Evolutionary conservation across 768 basidiomycete genomes (phyloP).

Genomic region (Cytidiella melzeri): DNA sequence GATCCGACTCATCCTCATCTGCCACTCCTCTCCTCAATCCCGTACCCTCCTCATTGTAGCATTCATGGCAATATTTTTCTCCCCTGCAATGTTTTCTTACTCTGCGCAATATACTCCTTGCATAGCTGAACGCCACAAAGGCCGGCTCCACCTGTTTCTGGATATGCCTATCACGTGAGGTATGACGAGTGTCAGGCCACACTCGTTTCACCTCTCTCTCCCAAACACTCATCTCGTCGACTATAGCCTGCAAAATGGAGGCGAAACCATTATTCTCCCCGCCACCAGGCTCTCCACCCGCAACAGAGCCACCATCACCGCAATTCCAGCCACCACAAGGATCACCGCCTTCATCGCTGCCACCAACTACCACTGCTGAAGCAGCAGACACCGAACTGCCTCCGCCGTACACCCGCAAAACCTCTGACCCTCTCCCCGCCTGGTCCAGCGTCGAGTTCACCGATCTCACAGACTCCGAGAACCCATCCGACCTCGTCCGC

Average conservation of each 20-base stretch:
- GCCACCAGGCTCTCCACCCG: neutral
- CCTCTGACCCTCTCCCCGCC: slow-evolving; percentile 4
- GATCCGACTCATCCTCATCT: too few relatives aligned
- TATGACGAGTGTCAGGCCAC: too few relatives aligned
- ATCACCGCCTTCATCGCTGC: neutral
- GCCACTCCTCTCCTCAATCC: neutral
- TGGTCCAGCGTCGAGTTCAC: slow-evolving; percentile 3
- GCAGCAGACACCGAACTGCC: slow-evolving; percentile 1
- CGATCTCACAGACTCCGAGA: slow-evolving; percentile 1
- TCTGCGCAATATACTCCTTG: neutral
- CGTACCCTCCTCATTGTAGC: neutral
- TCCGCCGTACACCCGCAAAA: slow-evolving; percentile 11
- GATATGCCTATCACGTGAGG: too few relatives aligned
- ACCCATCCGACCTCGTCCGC: neutral
- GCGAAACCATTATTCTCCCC: too few relatives aligned
- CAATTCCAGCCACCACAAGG: neutral
- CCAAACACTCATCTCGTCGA: too few relatives aligned
- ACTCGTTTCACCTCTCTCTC: too few relatives aligned
- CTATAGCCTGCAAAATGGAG: too few relatives aligned
- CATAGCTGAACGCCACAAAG: too few relatives aligned
- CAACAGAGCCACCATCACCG: neutral
- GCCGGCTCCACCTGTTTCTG: too few relatives aligned
- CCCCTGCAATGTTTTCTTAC: neutral
- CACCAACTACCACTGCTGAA: neutral
- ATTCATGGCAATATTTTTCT: neutral